phyloP scores from a whole-genome alignment of 129 eudicot species.

The Dittrichia graveolens region DNA sequence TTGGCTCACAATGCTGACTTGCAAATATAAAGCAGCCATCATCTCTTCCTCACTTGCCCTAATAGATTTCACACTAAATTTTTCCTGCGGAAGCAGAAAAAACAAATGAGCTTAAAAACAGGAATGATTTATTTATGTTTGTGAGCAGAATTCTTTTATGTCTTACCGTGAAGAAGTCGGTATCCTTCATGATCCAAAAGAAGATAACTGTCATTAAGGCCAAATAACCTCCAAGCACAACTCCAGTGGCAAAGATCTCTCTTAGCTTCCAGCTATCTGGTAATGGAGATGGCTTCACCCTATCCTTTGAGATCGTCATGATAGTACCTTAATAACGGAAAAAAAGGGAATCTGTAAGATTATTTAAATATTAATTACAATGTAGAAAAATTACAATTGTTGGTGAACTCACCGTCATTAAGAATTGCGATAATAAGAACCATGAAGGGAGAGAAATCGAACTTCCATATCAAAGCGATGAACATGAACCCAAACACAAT shows the following conservation, averaged over 20 bases:
- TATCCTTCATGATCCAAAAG: constrained; percentile 57
- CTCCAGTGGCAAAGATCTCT: constrained; percentile 73
- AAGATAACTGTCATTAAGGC: constrained; percentile 69
- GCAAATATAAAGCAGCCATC: constrained; percentile 84
- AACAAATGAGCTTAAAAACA: background rate
- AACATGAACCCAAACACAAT: constrained; percentile 76
- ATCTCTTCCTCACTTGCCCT: constrained; percentile 40
- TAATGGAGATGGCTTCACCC: constrained; percentile 74
- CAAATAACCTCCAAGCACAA: constrained; percentile 67
- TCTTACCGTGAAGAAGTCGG: constrained; percentile 55
- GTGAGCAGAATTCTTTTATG: background rate
- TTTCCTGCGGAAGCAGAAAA: constrained; percentile 35
- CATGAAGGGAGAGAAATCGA: constrained; percentile 84
- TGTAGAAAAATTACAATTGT: background rate
- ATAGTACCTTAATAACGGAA: constrained; percentile 49
- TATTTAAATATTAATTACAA: background rate
- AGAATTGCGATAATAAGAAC: constrained; percentile 71
- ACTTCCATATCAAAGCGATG: constrained; percentile 77
- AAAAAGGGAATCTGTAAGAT: background rate
- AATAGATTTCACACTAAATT: constrained; percentile 43
- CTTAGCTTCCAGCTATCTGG: constrained; percentile 76
- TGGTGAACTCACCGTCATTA: constrained; percentile 55
- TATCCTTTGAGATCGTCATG: constrained; percentile 78
- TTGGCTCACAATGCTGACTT: constrained; percentile 76
- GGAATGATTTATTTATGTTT: background rate